A percentile compares a stretch with the other conserved stretches of the same genome.
phyloP scores from a whole-genome alignment of 108 stramenopile genomes.

The Pseudonitzschia multiseries region DNA sequence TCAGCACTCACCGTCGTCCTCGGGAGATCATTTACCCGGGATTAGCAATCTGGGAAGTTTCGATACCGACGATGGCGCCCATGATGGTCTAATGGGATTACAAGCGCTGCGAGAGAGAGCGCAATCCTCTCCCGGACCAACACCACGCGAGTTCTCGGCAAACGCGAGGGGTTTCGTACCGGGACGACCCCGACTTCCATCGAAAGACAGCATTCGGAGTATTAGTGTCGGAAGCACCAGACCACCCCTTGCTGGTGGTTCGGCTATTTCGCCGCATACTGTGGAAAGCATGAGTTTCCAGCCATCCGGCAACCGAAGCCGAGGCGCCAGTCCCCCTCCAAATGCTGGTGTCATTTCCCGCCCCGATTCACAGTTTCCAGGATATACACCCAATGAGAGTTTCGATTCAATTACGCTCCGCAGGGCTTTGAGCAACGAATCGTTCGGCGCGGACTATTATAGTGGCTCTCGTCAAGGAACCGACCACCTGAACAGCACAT shows the following conservation, averaged over 20 bases:
- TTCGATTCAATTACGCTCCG: not conserved
- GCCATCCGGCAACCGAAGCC: slow-evolving; percentile 17
- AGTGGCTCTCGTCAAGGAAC: not conserved
- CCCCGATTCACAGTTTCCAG: slow-evolving; percentile 8
- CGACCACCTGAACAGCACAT: not conserved
- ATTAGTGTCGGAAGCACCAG: slow-evolving; percentile 8
- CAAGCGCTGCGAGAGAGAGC: slow-evolving; percentile 50
- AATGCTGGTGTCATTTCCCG: slow-evolving; percentile 35
- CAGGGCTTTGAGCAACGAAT: slow-evolving; percentile 4
- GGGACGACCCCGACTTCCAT: slow-evolving; percentile 22
- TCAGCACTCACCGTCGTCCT: not conserved
- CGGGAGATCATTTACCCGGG: slow-evolving; percentile 12
- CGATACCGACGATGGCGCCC: slow-evolving; percentile 24
- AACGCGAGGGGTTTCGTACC: not conserved
- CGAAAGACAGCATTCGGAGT: slow-evolving; percentile 26
- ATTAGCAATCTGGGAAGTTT: slow-evolving; percentile 9
- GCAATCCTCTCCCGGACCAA: slow-evolving; percentile 44
- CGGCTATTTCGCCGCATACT: slow-evolving; percentile 20
- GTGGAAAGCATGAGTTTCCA: slow-evolving; percentile 17
- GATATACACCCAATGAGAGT: not conserved
- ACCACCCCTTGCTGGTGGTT: slow-evolving; percentile 31
- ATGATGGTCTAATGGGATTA: slow-evolving; percentile 39
- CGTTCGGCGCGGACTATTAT: slow-evolving; percentile 2
- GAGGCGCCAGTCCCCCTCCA: slow-evolving; percentile 27
- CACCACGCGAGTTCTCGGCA: slow-evolving; percentile 7